A percentile compares a stretch with the other conserved stretches of the same genome.
Evolutionary conservation across 2,329 filamentous ascomycete species (phyloP).

Genomic region (Penicillium hordei): DNA sequence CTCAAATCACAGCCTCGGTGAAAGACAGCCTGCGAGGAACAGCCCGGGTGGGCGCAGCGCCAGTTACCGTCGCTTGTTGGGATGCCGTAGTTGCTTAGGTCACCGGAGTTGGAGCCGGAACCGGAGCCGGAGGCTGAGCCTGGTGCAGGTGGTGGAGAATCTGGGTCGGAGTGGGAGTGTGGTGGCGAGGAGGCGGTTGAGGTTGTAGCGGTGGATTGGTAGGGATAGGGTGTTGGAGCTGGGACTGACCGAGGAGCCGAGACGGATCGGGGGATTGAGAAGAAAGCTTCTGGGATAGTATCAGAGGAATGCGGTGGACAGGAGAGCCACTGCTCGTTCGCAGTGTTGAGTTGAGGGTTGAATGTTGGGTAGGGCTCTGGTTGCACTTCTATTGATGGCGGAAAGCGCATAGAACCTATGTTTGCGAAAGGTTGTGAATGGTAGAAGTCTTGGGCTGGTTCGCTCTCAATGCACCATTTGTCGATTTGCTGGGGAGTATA

Average conservation of each 20-base stretch:
- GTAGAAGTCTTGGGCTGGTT: slow-evolving; percentile 10
- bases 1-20: slow-evolving; percentile 61
- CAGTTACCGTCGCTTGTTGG: slow-evolving; percentile 46
- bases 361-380: slow-evolving; percentile 9
- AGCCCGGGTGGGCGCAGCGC: slow-evolving; percentile 60
- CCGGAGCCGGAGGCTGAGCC: slow-evolving; percentile 12
- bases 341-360: slow-evolving; percentile 3
- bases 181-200: slow-evolving; percentile 18
- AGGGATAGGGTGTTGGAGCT: background rate
- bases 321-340: slow-evolving; percentile 15
- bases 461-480: slow-evolving; percentile 24
- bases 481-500: slow-evolving; percentile 22
- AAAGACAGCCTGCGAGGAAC: slow-evolving; percentile 59
- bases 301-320: slow-evolving; percentile 1
- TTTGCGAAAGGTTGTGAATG: slow-evolving; percentile 5
- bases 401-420: slow-evolving; percentile 10
- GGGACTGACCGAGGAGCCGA: background rate
- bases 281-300: slow-evolving; percentile 13
- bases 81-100: slow-evolving; percentile 36
- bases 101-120: slow-evolving; percentile 17
- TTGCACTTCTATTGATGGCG: slow-evolving; percentile 4
- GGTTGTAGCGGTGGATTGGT: slow-evolving; percentile 1
- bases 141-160: slow-evolving; percentile 5
- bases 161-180: slow-evolving; percentile 16
- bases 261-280: slow-evolving; percentile 5